A percentile compares a stretch with the other conserved stretches of the same genome.
Conservation (phyloP, 106 monocot species). For the Dactylorhiza incarnata region DNA sequence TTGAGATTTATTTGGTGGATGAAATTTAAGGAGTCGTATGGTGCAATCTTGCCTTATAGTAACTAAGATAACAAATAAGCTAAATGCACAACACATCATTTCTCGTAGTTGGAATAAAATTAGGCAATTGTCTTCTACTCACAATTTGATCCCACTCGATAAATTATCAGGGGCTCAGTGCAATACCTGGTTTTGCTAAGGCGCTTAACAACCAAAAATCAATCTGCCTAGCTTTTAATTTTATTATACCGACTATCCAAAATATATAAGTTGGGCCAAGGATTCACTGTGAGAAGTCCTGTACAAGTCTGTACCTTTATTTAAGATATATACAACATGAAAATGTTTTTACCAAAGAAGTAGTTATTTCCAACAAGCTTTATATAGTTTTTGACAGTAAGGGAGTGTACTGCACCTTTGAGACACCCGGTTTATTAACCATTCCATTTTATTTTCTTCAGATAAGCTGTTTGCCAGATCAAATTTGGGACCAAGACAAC, state of each 20-base stretch:
- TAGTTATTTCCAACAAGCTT: not conserved
- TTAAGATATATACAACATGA: not conserved
- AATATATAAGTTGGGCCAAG: not conserved
- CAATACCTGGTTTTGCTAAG: not conserved
- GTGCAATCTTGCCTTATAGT: not conserved
- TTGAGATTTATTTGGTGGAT: too few species aligned
- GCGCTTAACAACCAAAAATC: not conserved
- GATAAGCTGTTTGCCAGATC: constrained; percentile 1
- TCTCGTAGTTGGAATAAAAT: not conserved
- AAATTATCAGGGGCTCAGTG: not conserved
- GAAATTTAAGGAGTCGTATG: too few species aligned
- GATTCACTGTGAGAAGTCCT: not conserved
- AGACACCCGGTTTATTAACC: not conserved
- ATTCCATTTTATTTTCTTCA: not conserved
- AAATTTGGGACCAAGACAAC: not conserved
- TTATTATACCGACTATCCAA: not conserved
- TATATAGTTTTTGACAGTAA: not conserved
- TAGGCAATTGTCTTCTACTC: not conserved
- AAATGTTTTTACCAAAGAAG: not conserved
- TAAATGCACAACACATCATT: not conserved
- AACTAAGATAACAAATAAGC: not conserved
- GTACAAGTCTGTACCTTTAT: not conserved
- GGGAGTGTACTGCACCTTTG: not conserved
- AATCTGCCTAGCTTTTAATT: too few species aligned
- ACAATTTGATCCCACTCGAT: not conserved